Evolutionary conservation across 163 green algal species (phyloP).

Genomic region (Coccomyxa subellipsoidea): DNA sequence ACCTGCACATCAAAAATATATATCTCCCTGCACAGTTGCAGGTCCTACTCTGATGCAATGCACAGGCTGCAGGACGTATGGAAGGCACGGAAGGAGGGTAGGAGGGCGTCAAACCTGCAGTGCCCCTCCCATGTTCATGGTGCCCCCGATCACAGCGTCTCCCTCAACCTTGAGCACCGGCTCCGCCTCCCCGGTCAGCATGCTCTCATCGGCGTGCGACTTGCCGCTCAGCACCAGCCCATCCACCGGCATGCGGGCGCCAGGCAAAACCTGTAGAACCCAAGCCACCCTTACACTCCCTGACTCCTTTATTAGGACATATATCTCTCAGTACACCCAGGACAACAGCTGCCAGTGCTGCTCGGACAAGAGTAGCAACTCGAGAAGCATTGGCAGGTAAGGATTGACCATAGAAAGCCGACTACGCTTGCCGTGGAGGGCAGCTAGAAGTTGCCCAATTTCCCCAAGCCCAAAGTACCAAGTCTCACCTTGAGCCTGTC

Average conservation of each 20-base stretch:
- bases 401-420: too few relatives aligned
- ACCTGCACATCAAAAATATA: conserved; percentile 22
- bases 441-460: too few relatives aligned
- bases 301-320: background rate
- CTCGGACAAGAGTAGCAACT: background rate
- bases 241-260: conserved; percentile 76
- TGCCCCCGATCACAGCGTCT: conserved; percentile 72
- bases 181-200: conserved; percentile 83
- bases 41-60: too few relatives aligned
- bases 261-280: conserved; percentile 71
- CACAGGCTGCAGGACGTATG: too few relatives aligned
- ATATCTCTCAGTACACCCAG: background rate
- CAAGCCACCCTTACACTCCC: conserved; percentile 68
- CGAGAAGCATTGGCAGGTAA: too few relatives aligned
- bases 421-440: too few relatives aligned
- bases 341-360: background rate
- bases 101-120: too few relatives aligned
- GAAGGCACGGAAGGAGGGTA: too few relatives aligned
- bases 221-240: conserved; percentile 66
- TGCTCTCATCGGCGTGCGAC: conserved; percentile 84
- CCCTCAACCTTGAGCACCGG: conserved; percentile 67
- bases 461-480: too few relatives aligned
- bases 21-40: too few relatives aligned
- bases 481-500: conserved; percentile 74
- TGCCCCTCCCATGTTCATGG: conserved; percentile 68